These are phyloP conservation scores for Eremochloa ophiuroides DNA, from an alignment of 176 grass and related monocot species.

Conservation along the genomic window DNA sequence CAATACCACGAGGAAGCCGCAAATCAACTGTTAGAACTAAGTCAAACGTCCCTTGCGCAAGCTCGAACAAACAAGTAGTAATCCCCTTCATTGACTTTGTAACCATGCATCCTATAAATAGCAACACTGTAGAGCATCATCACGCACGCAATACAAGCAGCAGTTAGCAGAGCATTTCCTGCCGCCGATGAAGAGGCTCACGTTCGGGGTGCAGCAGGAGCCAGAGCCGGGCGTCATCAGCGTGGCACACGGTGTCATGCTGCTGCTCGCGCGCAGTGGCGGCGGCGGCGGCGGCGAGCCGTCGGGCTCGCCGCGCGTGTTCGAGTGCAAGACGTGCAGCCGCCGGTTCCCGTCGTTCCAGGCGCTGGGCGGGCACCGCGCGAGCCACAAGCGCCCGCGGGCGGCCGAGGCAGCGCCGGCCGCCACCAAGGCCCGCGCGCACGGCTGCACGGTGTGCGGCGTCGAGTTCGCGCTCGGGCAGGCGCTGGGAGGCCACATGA, in stretches of 20 bases:
- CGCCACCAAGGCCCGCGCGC: slow-evolving; percentile 33
- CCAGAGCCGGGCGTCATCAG: slow-evolving; percentile 19
- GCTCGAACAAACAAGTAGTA: not conserved
- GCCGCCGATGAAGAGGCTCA: slow-evolving; percentile 25
- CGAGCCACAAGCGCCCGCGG: slow-evolving; percentile 50
- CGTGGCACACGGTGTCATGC: slow-evolving; percentile 36
- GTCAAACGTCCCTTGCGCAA: not conserved
- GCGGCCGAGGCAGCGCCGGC: not conserved
- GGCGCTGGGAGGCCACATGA: slow-evolving; percentile 74
- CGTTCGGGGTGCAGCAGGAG: slow-evolving; percentile 8
- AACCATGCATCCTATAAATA: not conserved
- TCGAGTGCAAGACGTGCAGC: slow-evolving; percentile 60
- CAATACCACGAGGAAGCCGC: not conserved
- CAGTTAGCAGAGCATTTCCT: not conserved
- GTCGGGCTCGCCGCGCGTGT: slow-evolving; percentile 26
- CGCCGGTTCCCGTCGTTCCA: slow-evolving; percentile 65
- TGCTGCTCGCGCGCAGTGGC: slow-evolving; percentile 23
- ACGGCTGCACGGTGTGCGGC: slow-evolving; percentile 57
- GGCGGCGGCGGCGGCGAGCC: not conserved
- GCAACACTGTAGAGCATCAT: not conserved
- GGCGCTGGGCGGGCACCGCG: slow-evolving; percentile 63
- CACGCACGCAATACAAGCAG: not conserved
- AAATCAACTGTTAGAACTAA: not conserved
- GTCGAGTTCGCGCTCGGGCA: slow-evolving; percentile 57
- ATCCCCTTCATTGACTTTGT: not conserved